Base-by-base conservation (phyloP, 345 rosid species). In the Mercurialis annua region DNA sequence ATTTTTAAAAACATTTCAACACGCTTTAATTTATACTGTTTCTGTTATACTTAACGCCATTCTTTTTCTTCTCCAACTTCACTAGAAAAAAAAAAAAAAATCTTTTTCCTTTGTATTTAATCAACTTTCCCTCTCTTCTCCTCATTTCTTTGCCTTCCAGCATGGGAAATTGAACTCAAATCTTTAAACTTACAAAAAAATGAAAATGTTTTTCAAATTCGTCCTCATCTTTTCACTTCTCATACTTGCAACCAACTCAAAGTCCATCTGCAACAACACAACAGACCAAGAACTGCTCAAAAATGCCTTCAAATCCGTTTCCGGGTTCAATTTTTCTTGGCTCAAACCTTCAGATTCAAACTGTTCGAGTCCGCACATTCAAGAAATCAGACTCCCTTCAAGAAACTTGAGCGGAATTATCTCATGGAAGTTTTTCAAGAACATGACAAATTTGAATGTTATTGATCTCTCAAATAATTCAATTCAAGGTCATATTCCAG, bases 391-490 rank as follows among this genome's bases (percentile, higher is more conserved):
- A 15, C 74, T 93, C 23, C 68, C 90, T 23, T 89, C 97, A 7
- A 81, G 74, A 70, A 86, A 84, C 67, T 66, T 93, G 17, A 82
- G 76, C 70, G 96, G 98, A 34, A 81, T 49, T 50, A 48, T 93
- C 44, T 84, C 91, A n/a, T 93, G 97, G 97, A 76, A 47, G 17
- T 77, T 72, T 61, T 79, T 93, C 69, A 71, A 75, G 66, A 83
- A 72, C 72, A 54, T 89, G 73, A 75, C 96, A 18, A 69, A 74
- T 40, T 74, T 93, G 36, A 84, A 71, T 21, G 31, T 52, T 17
- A 63, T 93, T 55, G 91, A 90, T 70, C 86, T 93, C 71, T 93
- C 98, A 67, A 52, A 66, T 57, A 93, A 93, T 70, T 84, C 86
- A 20, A 85, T 93, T 12, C 64, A 80, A 31, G 98, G 98, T 30